Base-by-base conservation (phyloP, 805 yeast species). In the Saccharomycopsis sp. region DNA sequence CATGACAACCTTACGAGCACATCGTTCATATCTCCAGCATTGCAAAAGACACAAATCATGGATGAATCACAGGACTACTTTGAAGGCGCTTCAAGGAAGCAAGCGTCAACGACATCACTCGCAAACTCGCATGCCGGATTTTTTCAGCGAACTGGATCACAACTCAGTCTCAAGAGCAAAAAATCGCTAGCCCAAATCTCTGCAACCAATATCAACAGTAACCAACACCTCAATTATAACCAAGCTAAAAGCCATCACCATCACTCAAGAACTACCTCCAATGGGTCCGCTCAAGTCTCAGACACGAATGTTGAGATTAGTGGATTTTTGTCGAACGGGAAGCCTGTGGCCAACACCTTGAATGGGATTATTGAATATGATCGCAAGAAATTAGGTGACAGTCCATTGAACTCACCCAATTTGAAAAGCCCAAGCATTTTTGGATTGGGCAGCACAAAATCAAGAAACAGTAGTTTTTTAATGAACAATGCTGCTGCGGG, bases 271-370 rank as follows among this genome's bases (percentile, higher is more conserved):
- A 50, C 48, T 4, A 48, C 48, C 38, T 55, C 61, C 12, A 48
- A 46, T 7, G 57, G 54, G 12, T 39, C 45, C 5, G 30, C 33
- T n/a, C 35, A 37, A n/a, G 50, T 49, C 23, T 51, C 57, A 1
- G 50, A 43, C 13, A 47, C 60, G 1, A 50, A 52, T 10, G 58
- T 55, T 20, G 59, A 57, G 36, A n/a, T n/a, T n/a, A 61, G 60
- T n/a, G 62, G 58, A 38, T 41, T 58, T 30, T 57, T 56, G 30
- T 36, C 55, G 21, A 52, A 50, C 10, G 49, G 44, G 10, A 46
- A 47, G 0, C 52, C 59, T 7, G 58, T 55, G 4, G 40, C 50
- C n/a, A 50, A 47, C 18, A 48, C 60, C 3, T 42, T 58, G 30
- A 49, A 40, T 38, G 50, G 49, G 32, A 53, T 58, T 5, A 52